Conservation (phyloP, 495 filamentous ascomycete genomes). For the Daldinia bambusicola region DNA sequence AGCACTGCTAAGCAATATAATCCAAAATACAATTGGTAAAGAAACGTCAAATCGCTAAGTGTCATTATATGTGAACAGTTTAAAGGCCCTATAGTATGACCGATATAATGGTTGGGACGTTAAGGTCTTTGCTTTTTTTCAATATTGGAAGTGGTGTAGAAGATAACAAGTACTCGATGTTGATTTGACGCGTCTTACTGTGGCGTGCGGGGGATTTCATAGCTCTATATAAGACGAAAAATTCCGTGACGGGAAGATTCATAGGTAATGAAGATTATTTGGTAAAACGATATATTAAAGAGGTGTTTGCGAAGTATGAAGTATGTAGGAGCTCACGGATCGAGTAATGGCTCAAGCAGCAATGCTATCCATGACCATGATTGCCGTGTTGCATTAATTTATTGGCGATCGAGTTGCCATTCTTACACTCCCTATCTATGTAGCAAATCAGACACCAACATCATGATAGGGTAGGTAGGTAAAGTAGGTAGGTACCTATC, state of each 20-base stretch:
- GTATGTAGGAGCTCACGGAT: neutral
- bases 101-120: neutral
- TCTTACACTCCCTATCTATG: neutral
- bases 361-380: neutral
- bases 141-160: neutral
- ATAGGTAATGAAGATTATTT: too few species aligned
- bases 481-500: too few species aligned
- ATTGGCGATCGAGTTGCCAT: neutral
- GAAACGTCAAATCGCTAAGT: neutral
- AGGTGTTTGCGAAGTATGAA: too few species aligned
- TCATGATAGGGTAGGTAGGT: too few species aligned
- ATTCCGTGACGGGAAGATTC: neutral
- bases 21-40: neutral
- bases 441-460: neutral
- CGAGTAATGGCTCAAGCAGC: neutral
- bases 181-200: slow-evolving; percentile 1
- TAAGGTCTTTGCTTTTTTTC: neutral
- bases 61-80: neutral
- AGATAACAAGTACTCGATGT: neutral
- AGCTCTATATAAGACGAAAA: neutral
- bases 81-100: neutral
- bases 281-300: too few species aligned
- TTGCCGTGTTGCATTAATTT: neutral
- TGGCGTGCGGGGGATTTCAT: neutral
- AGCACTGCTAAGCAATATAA: neutral